phyloP scores from a whole-genome alignment of 148 eudicot genomes.

The Polygonum maritimum region DNA sequence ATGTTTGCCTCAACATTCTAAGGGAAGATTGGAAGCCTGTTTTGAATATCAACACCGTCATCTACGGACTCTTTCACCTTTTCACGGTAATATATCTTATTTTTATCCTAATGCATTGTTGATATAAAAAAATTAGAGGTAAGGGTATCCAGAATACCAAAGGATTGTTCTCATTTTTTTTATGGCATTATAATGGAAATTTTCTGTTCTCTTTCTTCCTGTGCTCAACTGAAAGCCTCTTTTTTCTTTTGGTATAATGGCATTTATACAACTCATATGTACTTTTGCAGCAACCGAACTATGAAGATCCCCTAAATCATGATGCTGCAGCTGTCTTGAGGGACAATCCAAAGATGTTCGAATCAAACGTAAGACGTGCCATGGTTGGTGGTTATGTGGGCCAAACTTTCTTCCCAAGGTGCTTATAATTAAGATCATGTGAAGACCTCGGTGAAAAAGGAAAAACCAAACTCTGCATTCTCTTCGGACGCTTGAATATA shows the following conservation, averaged over 20 bases:
- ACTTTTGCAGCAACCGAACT: constrained; percentile 69
- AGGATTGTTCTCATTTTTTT: not conserved
- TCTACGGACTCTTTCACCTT: constrained; percentile 63
- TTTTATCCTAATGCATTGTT: not conserved
- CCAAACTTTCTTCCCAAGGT: constrained; percentile 14
- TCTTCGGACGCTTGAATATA: not conserved
- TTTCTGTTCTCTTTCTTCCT: too few species aligned
- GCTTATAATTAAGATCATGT: not conserved
- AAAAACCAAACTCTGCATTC: not conserved
- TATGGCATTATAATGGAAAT: not conserved
- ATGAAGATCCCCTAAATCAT: constrained; percentile 87
- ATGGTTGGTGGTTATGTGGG: constrained; percentile 89
- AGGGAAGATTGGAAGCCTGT: constrained; percentile 97
- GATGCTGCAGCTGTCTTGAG: constrained; percentile 91
- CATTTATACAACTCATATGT: not conserved
- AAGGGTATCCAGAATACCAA: not conserved
- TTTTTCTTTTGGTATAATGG: not conserved
- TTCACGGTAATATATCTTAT: constrained; percentile 46
- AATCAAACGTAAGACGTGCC: constrained; percentile 67
- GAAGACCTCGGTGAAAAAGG: not conserved
- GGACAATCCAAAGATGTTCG: constrained; percentile 80
- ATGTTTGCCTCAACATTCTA: constrained; percentile 84
- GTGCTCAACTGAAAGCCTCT: too few species aligned
- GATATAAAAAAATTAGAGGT: not conserved
- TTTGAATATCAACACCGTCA: constrained; percentile 55